Percentiles rank a stretch among this genome's conserved stretches.
Evolutionary conservation across 2,329 filamentous ascomycete genomes (phyloP).

Genomic region (Cercospora nicotianae): DNA sequence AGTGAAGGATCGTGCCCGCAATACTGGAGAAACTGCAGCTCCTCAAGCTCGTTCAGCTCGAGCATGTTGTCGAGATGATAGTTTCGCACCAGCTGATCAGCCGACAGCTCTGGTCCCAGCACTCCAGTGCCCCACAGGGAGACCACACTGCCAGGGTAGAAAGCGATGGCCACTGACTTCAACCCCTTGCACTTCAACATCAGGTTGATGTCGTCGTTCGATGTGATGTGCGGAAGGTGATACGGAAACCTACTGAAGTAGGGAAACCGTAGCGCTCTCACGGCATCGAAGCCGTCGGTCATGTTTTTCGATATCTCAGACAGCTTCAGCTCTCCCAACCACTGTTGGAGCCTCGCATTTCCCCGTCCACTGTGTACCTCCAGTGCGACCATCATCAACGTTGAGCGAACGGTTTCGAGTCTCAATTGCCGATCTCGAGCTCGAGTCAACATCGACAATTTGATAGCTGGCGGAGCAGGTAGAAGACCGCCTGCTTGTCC

Average conservation of each 20-base stretch:
- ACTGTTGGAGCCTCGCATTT: not conserved
- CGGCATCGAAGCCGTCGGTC: not conserved
- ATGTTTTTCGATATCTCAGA: not conserved
- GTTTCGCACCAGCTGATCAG: not conserved
- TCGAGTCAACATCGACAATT: not conserved
- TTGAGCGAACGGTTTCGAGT: not conserved
- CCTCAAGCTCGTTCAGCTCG: not conserved
- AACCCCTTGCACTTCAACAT: constrained; percentile 21
- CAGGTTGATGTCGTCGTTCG: constrained; percentile 23
- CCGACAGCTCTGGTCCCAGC: not conserved
- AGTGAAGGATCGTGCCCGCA: not conserved
- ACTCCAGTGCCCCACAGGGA: not conserved
- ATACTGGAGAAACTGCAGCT: not conserved
- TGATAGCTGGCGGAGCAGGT: not conserved
- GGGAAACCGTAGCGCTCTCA: not conserved
- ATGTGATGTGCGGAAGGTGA: not conserved
- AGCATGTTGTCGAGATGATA: constrained; percentile 5
- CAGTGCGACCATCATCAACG: not conserved
- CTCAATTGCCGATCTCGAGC: not conserved
- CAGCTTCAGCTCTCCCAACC: not conserved
- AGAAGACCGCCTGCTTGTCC: too few relatives aligned
- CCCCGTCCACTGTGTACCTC: not conserved
- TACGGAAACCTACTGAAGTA: not conserved
- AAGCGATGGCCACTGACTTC: constrained; percentile 9
- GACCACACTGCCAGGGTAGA: not conserved